A percentile compares a stretch with the other conserved stretches of the same genome.
Evolutionary conservation across 768 basidiomycete species (phyloP).

Genomic region (Mycena venus): DNA sequence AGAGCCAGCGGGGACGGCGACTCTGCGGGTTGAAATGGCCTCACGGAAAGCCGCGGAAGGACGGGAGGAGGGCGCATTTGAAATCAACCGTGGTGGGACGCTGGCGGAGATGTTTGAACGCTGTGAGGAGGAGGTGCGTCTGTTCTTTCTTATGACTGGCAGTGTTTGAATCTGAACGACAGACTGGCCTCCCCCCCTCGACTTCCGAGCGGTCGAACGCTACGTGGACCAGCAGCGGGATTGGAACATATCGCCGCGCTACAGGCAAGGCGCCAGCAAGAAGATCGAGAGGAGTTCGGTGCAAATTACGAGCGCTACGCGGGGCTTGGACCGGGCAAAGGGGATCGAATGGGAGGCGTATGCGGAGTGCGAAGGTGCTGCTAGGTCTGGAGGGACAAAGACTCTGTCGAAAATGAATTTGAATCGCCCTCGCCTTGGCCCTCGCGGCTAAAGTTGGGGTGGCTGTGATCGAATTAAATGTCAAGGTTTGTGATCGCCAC

Average conservation of each 20-base stretch:
- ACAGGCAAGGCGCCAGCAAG: slow-evolving; percentile 36
- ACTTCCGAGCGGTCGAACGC: slow-evolving; percentile 38
- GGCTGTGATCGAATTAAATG: too few species aligned
- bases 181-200: slow-evolving; percentile 40
- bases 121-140: slow-evolving; percentile 37
- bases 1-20: slow-evolving; percentile 34
- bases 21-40: slow-evolving; percentile 35
- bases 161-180: not conserved
- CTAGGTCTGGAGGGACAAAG: not conserved
- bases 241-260: slow-evolving; percentile 33
- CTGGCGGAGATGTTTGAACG: slow-evolving; percentile 36
- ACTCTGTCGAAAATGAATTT: not conserved
- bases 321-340: not conserved
- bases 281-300: slow-evolving; percentile 36
- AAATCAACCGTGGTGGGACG: slow-evolving; percentile 42
- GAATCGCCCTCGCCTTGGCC: too few species aligned
- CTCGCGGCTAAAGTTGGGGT: too few species aligned
- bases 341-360: not conserved
- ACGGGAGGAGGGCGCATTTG: slow-evolving; percentile 31
- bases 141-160: not conserved
- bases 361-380: not conserved
- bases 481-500: too few species aligned
- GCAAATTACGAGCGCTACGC: slow-evolving; percentile 28
- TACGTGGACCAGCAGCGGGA: slow-evolving; percentile 37
- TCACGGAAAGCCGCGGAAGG: slow-evolving; percentile 21